phyloP scores from a whole-genome alignment of 225 moss, liverwort and hornwort species.

The Antitrichia curtipendula region DNA sequence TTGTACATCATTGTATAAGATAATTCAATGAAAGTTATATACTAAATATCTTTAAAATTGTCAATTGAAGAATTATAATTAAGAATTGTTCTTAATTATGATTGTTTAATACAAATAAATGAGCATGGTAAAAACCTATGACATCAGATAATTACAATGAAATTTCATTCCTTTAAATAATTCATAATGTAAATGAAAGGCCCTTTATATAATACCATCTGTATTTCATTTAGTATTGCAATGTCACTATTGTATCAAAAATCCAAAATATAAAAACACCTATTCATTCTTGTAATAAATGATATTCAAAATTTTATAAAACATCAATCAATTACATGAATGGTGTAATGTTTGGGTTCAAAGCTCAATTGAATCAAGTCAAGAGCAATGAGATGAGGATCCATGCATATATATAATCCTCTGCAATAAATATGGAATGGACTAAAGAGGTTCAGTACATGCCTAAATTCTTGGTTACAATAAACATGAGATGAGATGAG shows the following conservation, averaged over 20 bases:
- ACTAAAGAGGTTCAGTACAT: not conserved
- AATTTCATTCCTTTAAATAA: not conserved
- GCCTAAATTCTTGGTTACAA: not conserved
- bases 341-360: fast-evolving
- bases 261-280: not conserved
- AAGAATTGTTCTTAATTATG: not conserved
- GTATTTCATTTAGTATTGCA: not conserved
- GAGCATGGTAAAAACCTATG: not conserved
- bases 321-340: not conserved
- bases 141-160: not conserved
- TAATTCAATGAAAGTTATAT: not conserved
- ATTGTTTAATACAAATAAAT: not conserved
- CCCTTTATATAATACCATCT: not conserved
- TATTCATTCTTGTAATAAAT: not conserved
- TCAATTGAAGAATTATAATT: not conserved
- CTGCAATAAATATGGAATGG: not conserved
- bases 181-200: not conserved
- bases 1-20: not conserved
- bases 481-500: not conserved
- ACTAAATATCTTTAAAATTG: not conserved
- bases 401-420: not conserved
- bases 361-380: not conserved
- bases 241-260: not conserved
- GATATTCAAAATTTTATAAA: not conserved
- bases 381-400: not conserved